phyloP scores from a whole-genome alignment of 257 asterid species.

The Solanum okadae region DNA sequence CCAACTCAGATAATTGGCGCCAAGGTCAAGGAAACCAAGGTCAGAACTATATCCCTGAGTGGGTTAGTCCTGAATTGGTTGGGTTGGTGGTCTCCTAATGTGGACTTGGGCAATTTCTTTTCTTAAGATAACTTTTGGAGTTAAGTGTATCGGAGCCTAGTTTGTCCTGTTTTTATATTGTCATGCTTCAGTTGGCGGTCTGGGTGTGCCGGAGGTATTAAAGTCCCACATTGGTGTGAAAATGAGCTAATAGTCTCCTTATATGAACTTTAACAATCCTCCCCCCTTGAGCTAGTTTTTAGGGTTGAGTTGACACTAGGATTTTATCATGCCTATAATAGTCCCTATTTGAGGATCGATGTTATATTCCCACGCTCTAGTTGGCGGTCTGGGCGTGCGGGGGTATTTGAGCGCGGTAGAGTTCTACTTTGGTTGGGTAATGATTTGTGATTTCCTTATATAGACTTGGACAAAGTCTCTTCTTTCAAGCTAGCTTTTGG shows the following conservation, averaged over 20 bases:
- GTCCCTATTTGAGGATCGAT: neutral
- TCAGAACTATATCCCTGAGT: neutral
- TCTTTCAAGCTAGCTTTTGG: neutral
- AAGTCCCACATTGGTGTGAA: neutral
- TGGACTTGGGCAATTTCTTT: neutral
- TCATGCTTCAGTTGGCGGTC: neutral
- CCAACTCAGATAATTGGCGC: too few species aligned
- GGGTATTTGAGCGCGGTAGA: neutral
- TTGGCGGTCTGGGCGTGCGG: neutral
- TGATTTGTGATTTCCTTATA: neutral
- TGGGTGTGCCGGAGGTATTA: neutral
- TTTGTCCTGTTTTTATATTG: neutral
- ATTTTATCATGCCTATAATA: neutral
- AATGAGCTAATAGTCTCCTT: neutral
- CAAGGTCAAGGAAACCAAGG: too few species aligned
- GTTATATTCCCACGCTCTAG: neutral
- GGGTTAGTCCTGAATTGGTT: neutral
- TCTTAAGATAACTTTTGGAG: neutral
- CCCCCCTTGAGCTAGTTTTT: neutral
- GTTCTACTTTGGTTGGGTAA: neutral
- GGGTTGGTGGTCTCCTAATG: neutral
- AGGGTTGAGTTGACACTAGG: neutral
- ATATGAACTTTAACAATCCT: neutral
- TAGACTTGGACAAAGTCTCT: neutral
- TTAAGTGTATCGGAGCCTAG: neutral